Conservation (phyloP, 805 yeast genomes). For the Hanseniaspora occidentalis region DNA sequence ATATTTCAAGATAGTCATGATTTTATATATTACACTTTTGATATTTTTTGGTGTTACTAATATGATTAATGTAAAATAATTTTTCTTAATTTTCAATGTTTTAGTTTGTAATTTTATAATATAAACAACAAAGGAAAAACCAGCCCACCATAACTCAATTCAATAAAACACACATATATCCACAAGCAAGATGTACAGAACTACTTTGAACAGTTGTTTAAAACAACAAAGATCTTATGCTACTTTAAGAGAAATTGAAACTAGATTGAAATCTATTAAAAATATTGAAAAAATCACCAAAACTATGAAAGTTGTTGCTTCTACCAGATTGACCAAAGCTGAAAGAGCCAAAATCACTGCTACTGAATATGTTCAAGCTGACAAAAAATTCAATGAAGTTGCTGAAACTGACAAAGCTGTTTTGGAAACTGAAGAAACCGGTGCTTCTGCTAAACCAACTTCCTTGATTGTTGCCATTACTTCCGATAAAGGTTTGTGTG, state of each 20-base stretch:
- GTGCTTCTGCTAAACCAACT: constrained; percentile 38
- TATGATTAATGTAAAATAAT: too few relatives aligned
- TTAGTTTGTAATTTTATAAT: too few relatives aligned
- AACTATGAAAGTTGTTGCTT: constrained; percentile 98
- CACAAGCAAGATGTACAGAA: neutral
- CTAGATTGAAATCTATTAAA: constrained; percentile 94
- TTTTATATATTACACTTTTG: too few relatives aligned
- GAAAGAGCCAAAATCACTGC: constrained; percentile 88
- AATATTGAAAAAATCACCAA: constrained; percentile 98
- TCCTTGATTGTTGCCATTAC: constrained; percentile 78
- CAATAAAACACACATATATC: neutral
- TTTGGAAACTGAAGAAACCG: constrained; percentile 36
- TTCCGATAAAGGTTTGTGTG: constrained; percentile 97
- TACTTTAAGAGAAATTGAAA: constrained; percentile 96
- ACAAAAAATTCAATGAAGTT: constrained; percentile 62
- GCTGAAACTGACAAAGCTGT: constrained; percentile 56
- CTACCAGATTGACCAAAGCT: constrained; percentile 91
- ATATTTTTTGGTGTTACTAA: too few relatives aligned
- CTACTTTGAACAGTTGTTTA: neutral
- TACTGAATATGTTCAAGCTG: constrained; percentile 72
- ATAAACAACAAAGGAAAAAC: too few relatives aligned
- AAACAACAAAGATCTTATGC: constrained; percentile 69
- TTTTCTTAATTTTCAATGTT: too few relatives aligned
- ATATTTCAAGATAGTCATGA: too few relatives aligned
- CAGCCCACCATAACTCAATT: too few relatives aligned